These are phyloP conservation scores for Trypanosoma boissoni DNA, from an alignment of 208 protist genomes.

Conservation along the genomic window DNA sequence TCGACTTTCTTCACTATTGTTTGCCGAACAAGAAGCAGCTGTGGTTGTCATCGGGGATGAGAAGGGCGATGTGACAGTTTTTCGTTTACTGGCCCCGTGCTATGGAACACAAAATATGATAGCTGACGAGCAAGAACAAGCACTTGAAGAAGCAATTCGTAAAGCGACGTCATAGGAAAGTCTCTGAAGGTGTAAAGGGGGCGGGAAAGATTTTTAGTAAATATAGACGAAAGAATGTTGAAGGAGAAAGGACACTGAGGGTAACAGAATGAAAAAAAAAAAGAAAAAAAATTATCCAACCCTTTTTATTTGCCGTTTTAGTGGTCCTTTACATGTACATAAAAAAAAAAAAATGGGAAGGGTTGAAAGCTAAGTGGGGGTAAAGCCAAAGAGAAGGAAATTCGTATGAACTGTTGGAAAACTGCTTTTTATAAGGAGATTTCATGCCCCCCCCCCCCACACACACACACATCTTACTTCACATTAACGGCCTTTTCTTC, in stretches of 20 bases:
- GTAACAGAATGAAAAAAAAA: constrained; percentile 11
- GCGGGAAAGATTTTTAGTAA: background rate
- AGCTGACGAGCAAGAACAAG: constrained; percentile 81
- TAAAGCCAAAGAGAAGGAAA: too few relatives aligned
- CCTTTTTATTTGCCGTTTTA: background rate
- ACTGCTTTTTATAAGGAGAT: too few relatives aligned
- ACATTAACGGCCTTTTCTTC: too few relatives aligned
- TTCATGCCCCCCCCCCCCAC: too few relatives aligned
- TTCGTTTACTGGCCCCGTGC: constrained; percentile 36
- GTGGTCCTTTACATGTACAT: too few relatives aligned
- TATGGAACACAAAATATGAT: constrained; percentile 52
- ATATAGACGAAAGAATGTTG: background rate
- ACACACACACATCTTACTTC: too few relatives aligned
- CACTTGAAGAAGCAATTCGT: constrained; percentile 64
- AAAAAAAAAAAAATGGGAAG: background rate
- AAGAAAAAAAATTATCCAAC: background rate
- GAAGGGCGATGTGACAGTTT: constrained; percentile 86
- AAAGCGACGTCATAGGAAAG: constrained; percentile 38
- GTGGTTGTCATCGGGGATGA: constrained; percentile 90
- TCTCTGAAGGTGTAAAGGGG: background rate
- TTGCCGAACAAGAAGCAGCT: constrained; percentile 81
- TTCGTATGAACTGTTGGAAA: too few relatives aligned
- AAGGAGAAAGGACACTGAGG: background rate
- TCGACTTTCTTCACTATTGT: constrained; percentile 75
- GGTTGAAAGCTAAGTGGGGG: too few relatives aligned